These are phyloP conservation scores for Chaetomium olivaceum DNA, from an alignment of 2,329 filamentous ascomycete genomes.

Conservation along the genomic window DNA sequence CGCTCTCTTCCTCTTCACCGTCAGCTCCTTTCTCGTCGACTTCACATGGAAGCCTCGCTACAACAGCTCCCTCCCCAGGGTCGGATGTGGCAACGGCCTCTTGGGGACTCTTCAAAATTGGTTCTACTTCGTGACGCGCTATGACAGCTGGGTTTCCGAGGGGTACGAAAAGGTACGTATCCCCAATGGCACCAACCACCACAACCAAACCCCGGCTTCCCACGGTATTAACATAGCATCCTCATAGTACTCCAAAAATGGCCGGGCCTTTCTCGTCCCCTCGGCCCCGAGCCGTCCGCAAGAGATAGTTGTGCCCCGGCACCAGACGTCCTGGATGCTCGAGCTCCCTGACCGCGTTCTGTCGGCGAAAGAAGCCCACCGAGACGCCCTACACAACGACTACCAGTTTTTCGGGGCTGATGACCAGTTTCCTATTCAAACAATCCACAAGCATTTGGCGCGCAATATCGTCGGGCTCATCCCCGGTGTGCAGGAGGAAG, in stretches of 20 bases:
- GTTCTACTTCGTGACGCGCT: conserved; percentile 42
- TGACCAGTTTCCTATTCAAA: conserved; percentile 44
- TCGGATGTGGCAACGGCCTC: conserved; percentile 43
- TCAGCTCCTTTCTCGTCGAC: conserved; percentile 44
- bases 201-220: not conserved
- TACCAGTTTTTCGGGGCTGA: conserved; percentile 49
- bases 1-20: conserved; percentile 39
- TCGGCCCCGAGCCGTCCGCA: conserved; percentile 44
- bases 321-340: conserved; percentile 49
- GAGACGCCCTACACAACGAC: conserved; percentile 40
- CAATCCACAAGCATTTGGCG: conserved; percentile 48
- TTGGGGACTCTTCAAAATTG: conserved; percentile 44
- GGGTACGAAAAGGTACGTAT: conserved; percentile 45
- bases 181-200: not conserved
- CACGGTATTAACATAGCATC: not conserved
- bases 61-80: conserved; percentile 43
- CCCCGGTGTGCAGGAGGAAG: conserved; percentile 45
- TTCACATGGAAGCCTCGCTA: conserved; percentile 44
- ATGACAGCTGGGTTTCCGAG: conserved; percentile 44
- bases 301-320: conserved; percentile 48
- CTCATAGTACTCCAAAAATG: conserved; percentile 44
- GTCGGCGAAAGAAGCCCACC: conserved; percentile 45
- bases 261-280: conserved; percentile 46
- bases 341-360: conserved; percentile 48
- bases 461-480: conserved; percentile 44